Evolutionary conservation across 2,329 filamentous ascomycete species (phyloP), one percentile per base, ranked within the genome.

Genomic region (Moelleriella libera): DNA sequence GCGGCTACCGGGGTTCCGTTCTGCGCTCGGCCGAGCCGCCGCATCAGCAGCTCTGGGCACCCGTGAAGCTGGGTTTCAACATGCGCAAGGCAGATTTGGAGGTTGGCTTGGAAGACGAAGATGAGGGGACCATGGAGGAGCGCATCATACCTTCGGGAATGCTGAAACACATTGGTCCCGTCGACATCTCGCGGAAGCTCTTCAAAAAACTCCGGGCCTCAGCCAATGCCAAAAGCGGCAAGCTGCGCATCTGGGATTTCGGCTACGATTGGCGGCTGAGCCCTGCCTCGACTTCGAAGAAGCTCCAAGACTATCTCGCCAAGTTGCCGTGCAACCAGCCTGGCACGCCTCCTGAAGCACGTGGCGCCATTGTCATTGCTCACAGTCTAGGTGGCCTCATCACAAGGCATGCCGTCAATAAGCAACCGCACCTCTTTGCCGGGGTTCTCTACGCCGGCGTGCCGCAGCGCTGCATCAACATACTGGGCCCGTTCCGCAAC

Each of bases 221-320:
- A 53, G 80, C 87, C 10, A 94, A 94, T 57, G 80, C 78, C 2
- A 74, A 76, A 46, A 72, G 69, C 4, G 87, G 86, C 6, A 82
- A 76, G 52, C 68, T 96, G 5, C 75, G 88, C 44, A 76, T 95
- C 1, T 88, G 88, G 70, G 83, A 96, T 56, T 97, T 90, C 59
- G 88, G 89, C 14, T 97, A 95, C 57, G 90, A 97, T 64, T 97
- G 90, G 90, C 76, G 90, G 12, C 68, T 96, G 40, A 92, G 86
- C 52, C 90, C 90, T 1, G 76, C 83, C 57, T 68, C 88, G 1
- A 73, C 92, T 0, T 88, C 85, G 3, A 70, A 72, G 43, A 78
- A 78, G 51, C 68, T 97, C n/a, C 77, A 82, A 37, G 66, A 75
- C 14, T 95, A 86, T 56, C 68, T 97, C 11, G 78, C 85, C 58